Conservation (phyloP, 1,139 yeast genomes). For the Nematodospora anomalae region DNA sequence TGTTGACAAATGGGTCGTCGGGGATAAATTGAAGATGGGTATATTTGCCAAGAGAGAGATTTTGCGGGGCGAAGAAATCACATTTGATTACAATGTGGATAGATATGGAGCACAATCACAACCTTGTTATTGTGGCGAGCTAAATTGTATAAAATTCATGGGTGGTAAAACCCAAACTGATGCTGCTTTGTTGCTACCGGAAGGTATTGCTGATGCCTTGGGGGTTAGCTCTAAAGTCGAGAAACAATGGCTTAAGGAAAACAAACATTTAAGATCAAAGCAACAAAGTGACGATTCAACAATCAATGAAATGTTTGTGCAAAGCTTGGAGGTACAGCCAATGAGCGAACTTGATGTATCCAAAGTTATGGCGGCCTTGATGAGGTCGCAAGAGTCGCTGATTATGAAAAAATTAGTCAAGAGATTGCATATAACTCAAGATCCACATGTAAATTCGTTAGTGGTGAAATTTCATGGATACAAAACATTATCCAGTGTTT, state of each 20-base stretch:
- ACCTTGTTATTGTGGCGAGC: slow-evolving; percentile 91
- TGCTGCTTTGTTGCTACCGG: slow-evolving; percentile 81
- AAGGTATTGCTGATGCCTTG: slow-evolving; percentile 78
- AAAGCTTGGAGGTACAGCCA: slow-evolving; percentile 54
- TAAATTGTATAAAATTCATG: slow-evolving; percentile 86
- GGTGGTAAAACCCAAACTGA: slow-evolving; percentile 98
- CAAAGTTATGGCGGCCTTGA: slow-evolving; percentile 75
- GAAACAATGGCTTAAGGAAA: slow-evolving; percentile 63
- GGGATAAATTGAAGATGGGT: slow-evolving; percentile 89
- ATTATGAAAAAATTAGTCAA: slow-evolving; percentile 66
- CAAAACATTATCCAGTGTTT: slow-evolving; percentile 66
- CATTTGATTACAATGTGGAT: slow-evolving; percentile 95
- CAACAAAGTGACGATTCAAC: slow-evolving; percentile 59
- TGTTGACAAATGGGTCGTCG: slow-evolving; percentile 97
- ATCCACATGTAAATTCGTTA: slow-evolving; percentile 53
- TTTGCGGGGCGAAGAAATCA: slow-evolving; percentile 80
- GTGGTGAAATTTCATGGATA: slow-evolving; percentile 86
- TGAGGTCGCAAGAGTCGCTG: slow-evolving; percentile 73
- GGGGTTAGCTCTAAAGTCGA: slow-evolving; percentile 68
- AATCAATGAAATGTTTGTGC: slow-evolving; percentile 66
- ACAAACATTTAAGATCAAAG: slow-evolving; percentile 45
- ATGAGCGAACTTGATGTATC: slow-evolving; percentile 64
- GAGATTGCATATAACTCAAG: slow-evolving; percentile 60
- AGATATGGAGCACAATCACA: slow-evolving; percentile 94
- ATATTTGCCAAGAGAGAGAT: slow-evolving; percentile 82